Conservation (phyloP, 2,329 filamentous ascomycete genomes). For the Exserohilum turcica region DNA sequence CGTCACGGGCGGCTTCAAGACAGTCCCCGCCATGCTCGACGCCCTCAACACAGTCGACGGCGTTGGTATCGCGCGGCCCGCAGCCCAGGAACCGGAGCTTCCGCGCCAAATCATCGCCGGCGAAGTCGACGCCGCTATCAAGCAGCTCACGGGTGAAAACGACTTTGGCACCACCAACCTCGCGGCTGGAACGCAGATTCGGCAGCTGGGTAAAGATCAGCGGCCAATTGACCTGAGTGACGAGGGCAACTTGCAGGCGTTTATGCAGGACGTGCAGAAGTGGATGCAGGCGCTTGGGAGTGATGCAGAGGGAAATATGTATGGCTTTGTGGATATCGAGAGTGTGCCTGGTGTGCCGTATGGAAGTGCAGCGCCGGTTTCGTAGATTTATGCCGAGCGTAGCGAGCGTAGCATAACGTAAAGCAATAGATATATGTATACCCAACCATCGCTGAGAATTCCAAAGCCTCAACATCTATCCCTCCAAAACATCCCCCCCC, state of each 20-base stretch:
- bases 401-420: no score
- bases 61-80: conserved; percentile 62
- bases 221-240: conserved; percentile 59
- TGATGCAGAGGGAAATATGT: conserved; percentile 51
- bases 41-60: conserved; percentile 64
- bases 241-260: conserved; percentile 55
- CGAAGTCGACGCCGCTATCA: conserved; percentile 52
- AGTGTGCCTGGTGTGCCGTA: conserved; percentile 48
- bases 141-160: conserved; percentile 55
- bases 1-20: conserved; percentile 64
- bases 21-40: conserved; percentile 62
- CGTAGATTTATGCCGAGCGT: no score
- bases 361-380: conserved; percentile 21
- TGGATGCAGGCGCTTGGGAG: conserved; percentile 51
- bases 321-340: conserved; percentile 54
- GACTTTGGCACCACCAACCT: conserved; percentile 58
- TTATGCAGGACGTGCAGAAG: conserved; percentile 55
- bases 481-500: no score
- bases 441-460: no score
- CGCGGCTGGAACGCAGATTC: conserved; percentile 57
- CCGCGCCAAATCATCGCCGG: conserved; percentile 54
- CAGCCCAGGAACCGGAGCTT: conserved; percentile 58
- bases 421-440: no score
- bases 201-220: conserved; percentile 59
- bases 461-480: no score